Evolutionary conservation across 345 rosid genomes (phyloP).

Genomic region (Excoecaria agallocha): DNA sequence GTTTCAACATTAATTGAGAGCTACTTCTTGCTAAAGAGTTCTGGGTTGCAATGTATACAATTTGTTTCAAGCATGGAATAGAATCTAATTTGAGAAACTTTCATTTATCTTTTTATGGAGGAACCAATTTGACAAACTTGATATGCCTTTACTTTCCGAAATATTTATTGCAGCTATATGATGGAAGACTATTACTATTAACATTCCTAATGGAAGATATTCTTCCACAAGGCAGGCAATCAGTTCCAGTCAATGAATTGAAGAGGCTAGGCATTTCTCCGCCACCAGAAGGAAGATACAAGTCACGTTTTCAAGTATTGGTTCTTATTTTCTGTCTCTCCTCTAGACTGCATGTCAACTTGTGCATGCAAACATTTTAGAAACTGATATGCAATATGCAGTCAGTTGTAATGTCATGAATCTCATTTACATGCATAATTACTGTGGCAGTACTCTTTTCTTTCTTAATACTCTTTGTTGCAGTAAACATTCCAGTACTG

Average conservation of each 20-base stretch:
- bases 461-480: not conserved
- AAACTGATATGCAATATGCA: not conserved
- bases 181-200: not conserved
- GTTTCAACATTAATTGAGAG: no score
- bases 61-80: not conserved
- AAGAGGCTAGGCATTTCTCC: constrained; percentile 85
- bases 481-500: not conserved
- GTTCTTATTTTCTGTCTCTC: constrained; percentile 4
- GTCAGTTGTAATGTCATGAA: not conserved
- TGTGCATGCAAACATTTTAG: not conserved
- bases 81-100: not conserved
- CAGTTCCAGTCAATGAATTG: constrained; percentile 73
- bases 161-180: not conserved
- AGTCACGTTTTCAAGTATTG: constrained; percentile 70
- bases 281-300: constrained; percentile 89
- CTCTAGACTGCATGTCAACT: not conserved
- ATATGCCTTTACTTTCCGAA: not conserved
- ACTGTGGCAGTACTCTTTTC: not conserved
- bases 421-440: not conserved
- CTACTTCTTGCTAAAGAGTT: no score
- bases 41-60: not conserved
- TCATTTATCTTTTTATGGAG: not conserved
- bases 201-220: constrained; percentile 13
- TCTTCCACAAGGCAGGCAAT: constrained; percentile 48
- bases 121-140: not conserved